Base-by-base conservation (phyloP, 257 asterid species). In the Eustoma russellianum region DNA sequence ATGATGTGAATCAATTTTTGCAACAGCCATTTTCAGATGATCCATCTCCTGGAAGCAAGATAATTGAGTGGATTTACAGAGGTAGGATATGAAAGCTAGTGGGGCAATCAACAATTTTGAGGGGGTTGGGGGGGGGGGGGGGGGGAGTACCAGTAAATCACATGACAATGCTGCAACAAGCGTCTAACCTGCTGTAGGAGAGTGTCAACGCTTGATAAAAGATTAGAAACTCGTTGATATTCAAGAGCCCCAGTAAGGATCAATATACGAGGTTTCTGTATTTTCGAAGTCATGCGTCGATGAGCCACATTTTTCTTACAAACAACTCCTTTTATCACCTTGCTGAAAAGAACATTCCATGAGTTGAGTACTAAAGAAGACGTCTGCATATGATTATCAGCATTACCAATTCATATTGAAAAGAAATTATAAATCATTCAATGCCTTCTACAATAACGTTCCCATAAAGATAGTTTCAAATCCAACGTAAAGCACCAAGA, bases 11-110 rank as follows among this genome's bases (percentile, higher is more conserved):
- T 74, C 87, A 53, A 91, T 87, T 75, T 82, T 91, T 33, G 98
- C 88, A 57, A 91, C 94, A 66, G 95, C 95, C 98, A 91, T 91
- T 80, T 87, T 91, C 60, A 91, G 88, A 87, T 91, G 97, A 79
- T 91, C 98, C 95, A 81, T 91, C 71, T 91, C 98, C 96, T 91
- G 80, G 45, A 61, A 61, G 53, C 51, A 59, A 57, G 3, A 28
- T 61, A 62, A 52, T 52, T 48, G 66, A 56, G 50, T 56, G 71
- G 73, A 28, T 56, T 50, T 55, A 71, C 34, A 28, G 48, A 16
- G 34, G 17, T 38, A 48, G 52, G 7, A 48, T n/a, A 33, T 46
- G 10, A 35, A 24, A 16, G 51, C 1, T 30, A 11, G 30, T 43
- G 15, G 16, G 53, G 33, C 5, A 52, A 54, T 24, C 17, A 44